Conservation (phyloP, 2,329 filamentous ascomycete genomes). For the Aspergillus sp. region DNA sequence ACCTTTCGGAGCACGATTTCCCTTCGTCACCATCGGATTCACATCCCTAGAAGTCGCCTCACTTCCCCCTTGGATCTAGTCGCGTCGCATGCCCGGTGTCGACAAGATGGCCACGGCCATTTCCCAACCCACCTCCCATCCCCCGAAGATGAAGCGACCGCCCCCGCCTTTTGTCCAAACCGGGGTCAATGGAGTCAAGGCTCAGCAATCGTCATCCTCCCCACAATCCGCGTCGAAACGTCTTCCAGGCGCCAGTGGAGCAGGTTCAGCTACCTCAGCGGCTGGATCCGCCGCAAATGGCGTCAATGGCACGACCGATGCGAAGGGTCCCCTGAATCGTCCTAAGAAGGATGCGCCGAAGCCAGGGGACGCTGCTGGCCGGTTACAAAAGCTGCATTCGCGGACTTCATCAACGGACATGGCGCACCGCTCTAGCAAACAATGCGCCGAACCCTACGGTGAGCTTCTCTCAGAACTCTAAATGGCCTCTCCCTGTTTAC, state of each 20-base stretch:
- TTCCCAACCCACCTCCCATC: conserved; percentile 43
- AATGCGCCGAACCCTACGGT: conserved; percentile 48
- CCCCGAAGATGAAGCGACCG: conserved; percentile 67
- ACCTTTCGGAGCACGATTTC: conserved; percentile 31
- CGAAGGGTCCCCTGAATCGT: conserved; percentile 46
- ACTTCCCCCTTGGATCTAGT: conserved; percentile 13
- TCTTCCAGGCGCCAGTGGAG: conserved; percentile 54
- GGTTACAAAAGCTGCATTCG: conserved; percentile 34
- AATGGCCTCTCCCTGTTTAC: conserved; percentile 13
- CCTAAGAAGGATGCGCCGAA: conserved; percentile 57
- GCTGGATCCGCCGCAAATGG: conserved; percentile 45
- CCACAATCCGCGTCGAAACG: conserved; percentile 55
- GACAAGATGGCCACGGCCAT: conserved; percentile 45
- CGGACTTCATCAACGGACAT: conserved; percentile 27
- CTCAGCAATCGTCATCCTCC: conserved; percentile 61
- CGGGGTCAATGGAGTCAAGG: conserved; percentile 55
- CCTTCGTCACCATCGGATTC: conserved; percentile 25
- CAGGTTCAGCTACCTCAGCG: conserved; percentile 45
- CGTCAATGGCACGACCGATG: conserved; percentile 30
- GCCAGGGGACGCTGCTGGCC: conserved; percentile 31
- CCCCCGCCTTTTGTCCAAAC: conserved; percentile 64
- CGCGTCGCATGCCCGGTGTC: conserved; percentile 19
- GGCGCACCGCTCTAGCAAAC: conserved; percentile 38
- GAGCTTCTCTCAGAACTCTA: conserved; percentile 17
- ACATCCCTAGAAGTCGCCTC: conserved; percentile 26